Evolutionary conservation across 441 rosid genomes (phyloP).

Genomic region (Manihot esculenta): DNA sequence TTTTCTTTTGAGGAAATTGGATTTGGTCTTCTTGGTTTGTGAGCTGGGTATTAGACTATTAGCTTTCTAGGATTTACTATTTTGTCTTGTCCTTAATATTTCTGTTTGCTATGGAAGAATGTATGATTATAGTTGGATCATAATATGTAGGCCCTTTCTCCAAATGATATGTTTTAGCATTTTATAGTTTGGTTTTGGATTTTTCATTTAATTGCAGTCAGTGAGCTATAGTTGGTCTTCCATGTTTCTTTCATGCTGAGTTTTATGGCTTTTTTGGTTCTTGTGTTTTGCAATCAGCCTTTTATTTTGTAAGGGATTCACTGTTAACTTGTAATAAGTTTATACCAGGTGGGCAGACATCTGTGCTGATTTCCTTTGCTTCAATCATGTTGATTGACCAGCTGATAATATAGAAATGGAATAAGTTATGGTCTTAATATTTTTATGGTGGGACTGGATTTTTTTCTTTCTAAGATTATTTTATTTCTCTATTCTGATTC

Average conservation of each 20-base stretch:
- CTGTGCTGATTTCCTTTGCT: slow-evolving; percentile 18
- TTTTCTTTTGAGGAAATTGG: background rate
- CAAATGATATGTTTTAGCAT: slow-evolving; percentile 7
- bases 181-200: slow-evolving; percentile 9
- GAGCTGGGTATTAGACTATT: no score
- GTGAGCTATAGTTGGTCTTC: background rate
- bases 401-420: slow-evolving; percentile 9
- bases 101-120: background rate
- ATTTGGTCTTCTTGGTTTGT: no score
- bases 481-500: slow-evolving; percentile 28
- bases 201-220: background rate
- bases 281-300: slow-evolving; percentile 13
- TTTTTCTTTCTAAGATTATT: slow-evolving; percentile 16
- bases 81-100: background rate
- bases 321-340: background rate
- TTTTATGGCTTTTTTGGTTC: slow-evolving; percentile 5
- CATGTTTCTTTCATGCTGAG: background rate
- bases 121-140: slow-evolving; percentile 17
- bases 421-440: slow-evolving; percentile 6
- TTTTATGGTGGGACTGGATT: background rate
- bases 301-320: no score
- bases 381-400: slow-evolving; percentile 13
- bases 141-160: slow-evolving; percentile 7
- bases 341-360: slow-evolving; percentile 1
- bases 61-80: no score